Evolutionary conservation across 108 stramenopile genomes (phyloP), one percentile per base, ranked within the genome.

Genomic region (Nitzschia sp.): DNA sequence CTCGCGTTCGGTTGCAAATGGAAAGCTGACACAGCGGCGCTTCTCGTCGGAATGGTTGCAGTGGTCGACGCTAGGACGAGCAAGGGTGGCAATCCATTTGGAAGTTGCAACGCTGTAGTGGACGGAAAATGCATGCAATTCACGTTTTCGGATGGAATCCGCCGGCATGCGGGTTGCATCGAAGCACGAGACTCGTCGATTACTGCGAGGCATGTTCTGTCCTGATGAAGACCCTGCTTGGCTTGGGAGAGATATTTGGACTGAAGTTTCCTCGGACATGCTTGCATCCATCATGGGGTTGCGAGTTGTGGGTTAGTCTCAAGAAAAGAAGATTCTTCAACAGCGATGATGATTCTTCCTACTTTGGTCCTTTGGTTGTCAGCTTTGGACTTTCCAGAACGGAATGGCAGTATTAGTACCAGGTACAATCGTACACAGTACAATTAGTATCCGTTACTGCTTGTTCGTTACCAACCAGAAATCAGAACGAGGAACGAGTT

Each of bases 1-100:
- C 41, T 84, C 79, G 15, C 19, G n/a, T 45, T 84, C 79, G 3
- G 79, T 52, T 0, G 72, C 48, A 54, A 84, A 84, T 1, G 63
- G 32, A 45, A 77, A 74, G 29, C 72, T 63, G 22, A 71, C 50
- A 48, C 55, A 68, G 5, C 66, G 71, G 22, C 44, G 56, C 25
- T 55, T 50, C 48, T 50, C 48, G 21, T 50, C 48, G 21, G 48
- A 4, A 41, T 9, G 13, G 21, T 50, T 50, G 9, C 4, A 8
- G 19, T 50, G 48, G 31, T 53, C 57, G 19, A 36, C 58, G 41
- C 22, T 34, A 17, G 36, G 63, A 19, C 72, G 64, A 15, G 33
- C 36, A 13, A 79, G 63, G 21, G 66, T 72, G 35, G 78, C 60
- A 23, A 79, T 62, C 78, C 78, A 79, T 28, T 63, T 60, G 16